These are phyloP conservation scores for Neocallimastix lanati DNA, from an alignment of 192 early-diverging fungal genomes.

Conservation along the genomic window DNA sequence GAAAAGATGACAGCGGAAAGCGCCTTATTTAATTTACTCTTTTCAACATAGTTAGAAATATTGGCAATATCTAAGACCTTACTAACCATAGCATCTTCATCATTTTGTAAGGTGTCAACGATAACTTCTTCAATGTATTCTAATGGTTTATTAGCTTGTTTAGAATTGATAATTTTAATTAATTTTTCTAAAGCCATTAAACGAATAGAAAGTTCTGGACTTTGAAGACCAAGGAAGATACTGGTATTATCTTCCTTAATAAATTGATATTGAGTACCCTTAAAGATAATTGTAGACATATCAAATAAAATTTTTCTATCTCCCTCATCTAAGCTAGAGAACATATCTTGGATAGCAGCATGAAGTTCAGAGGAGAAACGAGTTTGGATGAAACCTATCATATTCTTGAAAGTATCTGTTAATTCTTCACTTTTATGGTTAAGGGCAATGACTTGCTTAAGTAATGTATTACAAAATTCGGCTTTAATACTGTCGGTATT, in stretches of 20 bases:
- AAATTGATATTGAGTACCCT: slow-evolving; percentile 37
- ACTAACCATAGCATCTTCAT: slow-evolving; percentile 19
- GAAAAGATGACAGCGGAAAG: background rate
- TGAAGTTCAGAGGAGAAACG: background rate
- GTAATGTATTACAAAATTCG: background rate
- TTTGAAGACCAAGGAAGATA: slow-evolving; percentile 61
- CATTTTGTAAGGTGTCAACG: slow-evolving; percentile 26
- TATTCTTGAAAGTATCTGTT: background rate
- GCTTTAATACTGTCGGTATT: background rate
- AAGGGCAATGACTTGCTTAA: background rate
- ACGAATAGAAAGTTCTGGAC: slow-evolving; percentile 47
- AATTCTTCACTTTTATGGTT: background rate
- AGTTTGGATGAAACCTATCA: background rate
- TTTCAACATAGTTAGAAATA: background rate
- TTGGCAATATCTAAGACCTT: background rate
- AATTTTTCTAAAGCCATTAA: slow-evolving; percentile 50
- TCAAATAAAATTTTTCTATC: slow-evolving; percentile 22
- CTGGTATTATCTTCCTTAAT: slow-evolving; percentile 56
- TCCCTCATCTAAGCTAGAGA: background rate
- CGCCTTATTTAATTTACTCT: background rate
- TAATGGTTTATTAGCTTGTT: slow-evolving; percentile 2
- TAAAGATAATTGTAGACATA: slow-evolving; percentile 28
- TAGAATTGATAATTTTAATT: slow-evolving; percentile 23
- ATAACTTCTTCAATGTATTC: slow-evolving; percentile 27
- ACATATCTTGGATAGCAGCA: background rate